Base-by-base conservation (phyloP, 108 stramenopile species). In the Skeletonema potamos region DNA sequence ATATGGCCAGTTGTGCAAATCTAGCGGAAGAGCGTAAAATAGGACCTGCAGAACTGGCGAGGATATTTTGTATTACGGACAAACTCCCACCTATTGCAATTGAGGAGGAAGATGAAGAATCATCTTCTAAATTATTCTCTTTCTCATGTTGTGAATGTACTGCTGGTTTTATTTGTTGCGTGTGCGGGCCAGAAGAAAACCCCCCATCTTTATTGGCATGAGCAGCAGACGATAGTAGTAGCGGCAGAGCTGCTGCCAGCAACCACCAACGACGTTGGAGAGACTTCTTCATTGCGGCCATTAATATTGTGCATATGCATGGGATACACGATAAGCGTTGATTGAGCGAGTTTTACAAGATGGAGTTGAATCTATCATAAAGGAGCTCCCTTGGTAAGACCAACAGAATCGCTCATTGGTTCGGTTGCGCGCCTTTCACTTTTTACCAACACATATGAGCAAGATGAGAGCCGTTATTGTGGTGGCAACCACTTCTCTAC, bases 1-100 rank as follows among this genome's bases (percentile, higher is more conserved):
- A 73, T 43, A 76, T 44, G 0, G 68, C 68, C 7, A 81, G 41
- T 48, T 70, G 79, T 13, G 62, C 69, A 29, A 59, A n/a, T 32
- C 68, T 26, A 27, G 67, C 22, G 1, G 58, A 36, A 41, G 61
- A 61, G 26, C 74, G 74, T 1, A 75, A 12, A 15, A 72, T 61
- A 6, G 71, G 71, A 27, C 58, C 36, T 0, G 70, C 57, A 4
- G 70, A 62, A 26, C 32, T 29, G 32, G 51, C 27, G 17, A 70
- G 26, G 10, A 62, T 4, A 17, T 51, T 61, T 62, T 70, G 70
- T 46, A 70, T 36, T 7, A 70, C 15, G 20, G 39, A 36, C n/a
- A 64, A n/a, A 27, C 44, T 27, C 9, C 58, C 43, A 2, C 43
- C 36, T 46, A 46, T 46, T 46, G 44, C 44, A 18, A 46, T 17